These are phyloP conservation scores for Plectosphaerella cucumerina DNA, from an alignment of 2,329 filamentous ascomycete species.

Conservation along the genomic window DNA sequence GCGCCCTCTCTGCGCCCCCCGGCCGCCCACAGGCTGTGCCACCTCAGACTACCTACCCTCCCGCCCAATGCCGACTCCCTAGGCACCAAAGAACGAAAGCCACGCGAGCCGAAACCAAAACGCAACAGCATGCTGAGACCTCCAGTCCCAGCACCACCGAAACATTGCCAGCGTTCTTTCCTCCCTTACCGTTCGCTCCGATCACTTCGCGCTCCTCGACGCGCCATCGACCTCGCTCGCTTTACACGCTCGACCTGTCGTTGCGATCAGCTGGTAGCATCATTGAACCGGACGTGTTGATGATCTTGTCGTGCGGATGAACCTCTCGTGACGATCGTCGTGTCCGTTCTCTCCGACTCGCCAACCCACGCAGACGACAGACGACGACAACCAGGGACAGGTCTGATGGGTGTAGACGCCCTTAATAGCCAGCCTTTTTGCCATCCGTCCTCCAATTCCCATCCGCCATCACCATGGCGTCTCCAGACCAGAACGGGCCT, in stretches of 20 bases:
- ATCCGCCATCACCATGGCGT: conserved; percentile 33
- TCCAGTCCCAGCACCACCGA: conserved; percentile 8
- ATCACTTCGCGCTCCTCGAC: conserved; percentile 2
- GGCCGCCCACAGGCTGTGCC: too few species aligned
- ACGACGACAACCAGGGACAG: neutral
- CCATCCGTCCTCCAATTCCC: conserved; percentile 3
- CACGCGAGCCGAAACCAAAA: neutral
- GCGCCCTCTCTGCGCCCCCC: neutral
- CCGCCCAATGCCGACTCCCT: neutral
- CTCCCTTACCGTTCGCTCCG: neutral
- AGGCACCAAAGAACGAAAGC: neutral
- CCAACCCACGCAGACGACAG: neutral
- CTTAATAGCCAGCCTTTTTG: conserved; percentile 20
- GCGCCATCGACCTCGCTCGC: neutral
- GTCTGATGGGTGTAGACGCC: conserved; percentile 26
- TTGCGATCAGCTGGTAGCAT: too few species aligned
- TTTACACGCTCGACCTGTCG: neutral
- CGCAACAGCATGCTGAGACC: conserved; percentile 1
- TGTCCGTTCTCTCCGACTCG: too few species aligned
- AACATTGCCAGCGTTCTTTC: conserved; percentile 3
- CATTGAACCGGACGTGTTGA: too few species aligned
- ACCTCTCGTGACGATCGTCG: too few species aligned
- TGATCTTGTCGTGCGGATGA: too few species aligned
- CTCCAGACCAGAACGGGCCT: conserved; percentile 51
- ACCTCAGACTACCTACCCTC: neutral